Evolutionary conservation across 306 rosid species (phyloP), one percentile per base, ranked within the genome.

Genomic region (Citrullus amarus): DNA sequence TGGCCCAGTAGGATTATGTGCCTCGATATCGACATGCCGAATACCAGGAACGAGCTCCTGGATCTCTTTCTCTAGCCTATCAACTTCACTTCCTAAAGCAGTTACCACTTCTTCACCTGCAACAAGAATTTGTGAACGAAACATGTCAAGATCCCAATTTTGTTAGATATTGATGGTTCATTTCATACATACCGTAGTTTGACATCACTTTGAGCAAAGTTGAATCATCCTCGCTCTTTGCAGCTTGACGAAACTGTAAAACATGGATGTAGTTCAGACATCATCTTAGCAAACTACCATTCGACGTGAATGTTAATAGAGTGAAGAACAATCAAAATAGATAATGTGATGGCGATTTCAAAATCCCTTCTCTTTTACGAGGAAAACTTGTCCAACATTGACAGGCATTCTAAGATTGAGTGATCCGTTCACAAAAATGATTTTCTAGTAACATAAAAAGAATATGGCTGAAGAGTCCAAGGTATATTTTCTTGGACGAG

Each of bases 81-180:
- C 98, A 20, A 96, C 94, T 87, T 96, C 99, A 80, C 97, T 91
- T 81, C 99, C 99, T 85, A 96, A 84, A 55, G 98, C 98, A 32
- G 93, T 91, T 43, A 93, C 98, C n/a, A 96, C 96, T 84, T 93
- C 99, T 87, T 93, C 97, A 82, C 98, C 99, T 96, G 93, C 71
- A 72, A 55, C 55, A 28, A 55, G 53, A 67, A 51, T 62, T 9
- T 57, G 12, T 13, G 34, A 53, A 70, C 55, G 4, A 51, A 48
- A 39, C 25, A 16, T 44, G 54, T 60, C 82, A 55, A 71, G 54
- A 82, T 65, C 58, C 84, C 69, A 76, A 36, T 34, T 66, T 32
- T 44, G 54, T 80, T 39, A 79, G 84, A 53, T 51, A n/a, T 78
- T 15, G 8, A 28, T 13, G 41, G 58, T 41, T 54, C 54, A 16